These are phyloP conservation scores for Botrytis elliptica DNA, from an alignment of 2,329 filamentous ascomycete species.

Conservation along the genomic window DNA sequence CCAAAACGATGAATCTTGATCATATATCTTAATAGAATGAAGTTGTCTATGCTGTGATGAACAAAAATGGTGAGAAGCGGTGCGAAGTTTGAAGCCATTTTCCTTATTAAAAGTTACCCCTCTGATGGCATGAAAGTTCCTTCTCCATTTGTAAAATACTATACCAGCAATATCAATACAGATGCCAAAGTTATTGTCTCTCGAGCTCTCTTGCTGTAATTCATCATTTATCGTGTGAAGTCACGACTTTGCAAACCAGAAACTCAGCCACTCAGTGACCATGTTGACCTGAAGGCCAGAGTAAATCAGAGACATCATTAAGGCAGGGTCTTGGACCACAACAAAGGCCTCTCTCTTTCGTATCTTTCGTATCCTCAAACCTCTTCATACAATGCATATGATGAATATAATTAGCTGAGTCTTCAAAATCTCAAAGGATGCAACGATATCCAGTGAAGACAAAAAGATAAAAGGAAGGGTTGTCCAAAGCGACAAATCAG, in stretches of 20 bases:
- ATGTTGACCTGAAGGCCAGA: background rate
- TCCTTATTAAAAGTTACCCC: background rate
- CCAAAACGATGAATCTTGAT: constrained; percentile 15
- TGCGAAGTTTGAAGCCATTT: constrained; percentile 21
- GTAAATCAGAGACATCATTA: background rate
- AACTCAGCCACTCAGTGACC: background rate
- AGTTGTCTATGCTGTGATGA: constrained; percentile 34
- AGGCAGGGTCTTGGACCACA: background rate
- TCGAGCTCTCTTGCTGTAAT: background rate
- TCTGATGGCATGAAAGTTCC: constrained; percentile 17
- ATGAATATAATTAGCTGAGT: background rate
- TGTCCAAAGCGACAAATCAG: background rate
- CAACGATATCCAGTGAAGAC: background rate
- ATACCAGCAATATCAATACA: background rate
- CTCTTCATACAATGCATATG: too few relatives aligned
- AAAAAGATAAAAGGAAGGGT: background rate
- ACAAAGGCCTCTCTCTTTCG: background rate
- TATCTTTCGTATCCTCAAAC: background rate
- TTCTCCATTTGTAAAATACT: constrained; percentile 28
- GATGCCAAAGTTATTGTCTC: too few relatives aligned
- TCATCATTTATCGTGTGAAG: background rate
- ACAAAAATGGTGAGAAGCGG: constrained; percentile 24
- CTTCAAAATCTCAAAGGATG: background rate
- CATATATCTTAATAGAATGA: constrained; percentile 29
- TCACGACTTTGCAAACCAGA: background rate